Evolutionary conservation across 331 rosid species (phyloP).

Genomic region (Dryas integrifolia): DNA sequence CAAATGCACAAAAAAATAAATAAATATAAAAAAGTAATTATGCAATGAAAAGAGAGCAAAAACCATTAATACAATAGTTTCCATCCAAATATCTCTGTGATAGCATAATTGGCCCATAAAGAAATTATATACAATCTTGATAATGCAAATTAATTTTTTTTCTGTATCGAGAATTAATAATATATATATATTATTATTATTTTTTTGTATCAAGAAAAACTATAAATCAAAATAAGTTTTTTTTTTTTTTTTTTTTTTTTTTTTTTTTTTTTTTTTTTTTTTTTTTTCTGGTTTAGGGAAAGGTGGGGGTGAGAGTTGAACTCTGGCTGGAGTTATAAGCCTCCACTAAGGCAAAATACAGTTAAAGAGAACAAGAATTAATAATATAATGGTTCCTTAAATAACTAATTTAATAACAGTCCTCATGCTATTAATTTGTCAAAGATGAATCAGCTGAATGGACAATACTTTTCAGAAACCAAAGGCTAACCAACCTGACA

Average conservation of each 20-base stretch:
- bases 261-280: not conserved
- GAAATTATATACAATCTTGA: not conserved
- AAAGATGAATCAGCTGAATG: constrained; percentile 24
- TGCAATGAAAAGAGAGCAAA: not conserved
- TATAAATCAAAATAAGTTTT: not conserved
- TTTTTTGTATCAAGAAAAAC: no score
- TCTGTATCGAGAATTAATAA: not conserved
- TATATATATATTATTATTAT: no score
- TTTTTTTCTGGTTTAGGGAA: not conserved
- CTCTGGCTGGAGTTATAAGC: not conserved
- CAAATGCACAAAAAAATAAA: not conserved
- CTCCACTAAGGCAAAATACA: not conserved
- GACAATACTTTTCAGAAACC: constrained; percentile 18
- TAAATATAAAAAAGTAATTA: not conserved
- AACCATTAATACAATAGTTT: no score
- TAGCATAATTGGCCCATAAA: not conserved
- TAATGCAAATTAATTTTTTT: not conserved
- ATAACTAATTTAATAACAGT: not conserved
- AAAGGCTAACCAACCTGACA: constrained; percentile 66
- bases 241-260: not conserved
- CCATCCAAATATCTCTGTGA: not conserved
- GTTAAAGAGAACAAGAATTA: not conserved
- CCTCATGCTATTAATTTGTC: constrained; percentile 18
- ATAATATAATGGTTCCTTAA: not conserved
- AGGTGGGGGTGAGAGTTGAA: not conserved